Base-by-base conservation (phyloP, 108 stramenopile genomes). In the Chaetoceros tenuissimus region DNA sequence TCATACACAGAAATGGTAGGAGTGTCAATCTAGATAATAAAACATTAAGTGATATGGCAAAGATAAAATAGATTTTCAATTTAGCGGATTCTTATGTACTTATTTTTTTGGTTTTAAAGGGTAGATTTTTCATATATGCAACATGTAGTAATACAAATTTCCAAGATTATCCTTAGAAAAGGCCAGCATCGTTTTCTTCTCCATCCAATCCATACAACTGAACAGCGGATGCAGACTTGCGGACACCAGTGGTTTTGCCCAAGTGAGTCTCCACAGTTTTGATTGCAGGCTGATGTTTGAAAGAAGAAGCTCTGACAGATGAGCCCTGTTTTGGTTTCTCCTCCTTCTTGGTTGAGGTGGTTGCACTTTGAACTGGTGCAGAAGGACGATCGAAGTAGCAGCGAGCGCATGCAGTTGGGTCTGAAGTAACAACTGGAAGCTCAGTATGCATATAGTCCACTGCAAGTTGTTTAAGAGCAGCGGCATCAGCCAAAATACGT, bases 301-400 rank as follows among this genome's bases (percentile, higher is more conserved):
- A 40, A 40, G 34, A 40, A 10, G 34, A 40, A 10, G 34, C 34
- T 10, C 8, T 40, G 34, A 13, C 13, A 5, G 5, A 10, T 40
- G 34, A 5, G 13, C 13, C 34, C 13, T 40, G 5, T 5, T 5
- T 10, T 40, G 5, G 5, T 13, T 10, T 10, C 34, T 40, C 8
- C 13, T 10, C 34, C 5, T 10, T 40, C 5, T 40, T 5, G 13
- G 34, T 40, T 5, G 8, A 10, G 13, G 5, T 40, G 13, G 34
- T 10, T 10, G 34, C 34, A 5, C 13, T 40, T 40, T 66, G 44
- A 46, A 60, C 68, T 1, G 54, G 56, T 31, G 80, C 84, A 28
- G 84, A 85, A 3, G 60, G 24, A 31, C 84, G 77, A 48, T 44
- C 57, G 49, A 84, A 84, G 76, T 76, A 84, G 77, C 72, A 75